phyloP scores from a whole-genome alignment of 768 basidiomycete genomes.

The Psilocybe azurescens region DNA sequence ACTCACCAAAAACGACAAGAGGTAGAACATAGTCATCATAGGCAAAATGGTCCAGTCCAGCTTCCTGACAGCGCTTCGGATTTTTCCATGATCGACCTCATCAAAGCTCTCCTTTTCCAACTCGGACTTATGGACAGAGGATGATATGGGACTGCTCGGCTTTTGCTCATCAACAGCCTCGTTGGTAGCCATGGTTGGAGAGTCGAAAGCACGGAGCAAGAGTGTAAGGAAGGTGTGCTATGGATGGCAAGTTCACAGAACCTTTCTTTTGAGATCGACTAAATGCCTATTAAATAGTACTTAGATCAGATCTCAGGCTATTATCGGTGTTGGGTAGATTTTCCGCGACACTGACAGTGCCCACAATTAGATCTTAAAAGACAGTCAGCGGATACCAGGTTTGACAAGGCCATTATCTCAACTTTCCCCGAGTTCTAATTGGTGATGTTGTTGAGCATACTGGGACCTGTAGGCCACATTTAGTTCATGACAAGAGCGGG shows the following conservation, averaged over 20 bases:
- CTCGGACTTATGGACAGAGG: conserved; percentile 15
- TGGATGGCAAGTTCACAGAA: background rate
- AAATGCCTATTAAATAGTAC: background rate
- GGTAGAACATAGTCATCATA: conserved; percentile 43
- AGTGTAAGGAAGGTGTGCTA: background rate
- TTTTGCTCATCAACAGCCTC: background rate
- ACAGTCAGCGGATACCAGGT: background rate
- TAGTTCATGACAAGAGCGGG: background rate
- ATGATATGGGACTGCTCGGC: conserved; percentile 4
- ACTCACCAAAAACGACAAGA: conserved; percentile 41
- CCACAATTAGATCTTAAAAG: background rate
- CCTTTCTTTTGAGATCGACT: background rate
- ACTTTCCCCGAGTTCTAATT: background rate
- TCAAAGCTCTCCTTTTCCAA: conserved; percentile 15
- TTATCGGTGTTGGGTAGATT: background rate
- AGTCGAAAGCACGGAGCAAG: background rate
- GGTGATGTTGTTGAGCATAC: background rate
- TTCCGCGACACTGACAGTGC: conserved; percentile 1
- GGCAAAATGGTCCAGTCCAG: conserved; percentile 39
- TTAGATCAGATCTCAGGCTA: background rate
- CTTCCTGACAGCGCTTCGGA: conserved; percentile 29
- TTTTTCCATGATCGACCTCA: conserved; percentile 4
- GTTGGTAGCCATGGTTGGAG: conserved; percentile 6
- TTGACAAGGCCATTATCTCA: background rate
- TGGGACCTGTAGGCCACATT: background rate